A percentile compares a stretch with the other conserved stretches of the same genome.
Evolutionary conservation across 345 rosid genomes (phyloP).

Genomic region (Isatis tinctoria): DNA sequence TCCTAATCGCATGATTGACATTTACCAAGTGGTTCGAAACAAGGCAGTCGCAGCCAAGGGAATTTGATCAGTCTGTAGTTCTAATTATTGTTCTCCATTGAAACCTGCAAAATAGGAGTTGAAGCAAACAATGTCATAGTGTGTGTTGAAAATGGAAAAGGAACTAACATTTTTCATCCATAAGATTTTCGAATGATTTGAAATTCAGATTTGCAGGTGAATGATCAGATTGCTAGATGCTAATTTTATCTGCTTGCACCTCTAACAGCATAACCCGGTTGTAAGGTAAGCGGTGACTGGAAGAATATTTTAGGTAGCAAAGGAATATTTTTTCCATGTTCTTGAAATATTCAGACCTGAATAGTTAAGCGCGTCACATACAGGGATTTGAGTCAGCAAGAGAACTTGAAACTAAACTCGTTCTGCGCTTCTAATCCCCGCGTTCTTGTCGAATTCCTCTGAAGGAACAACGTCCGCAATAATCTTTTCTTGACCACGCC

Average conservation of each 20-base stretch:
- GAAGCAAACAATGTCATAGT: not conserved
- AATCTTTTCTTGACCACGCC: conserved; percentile 76
- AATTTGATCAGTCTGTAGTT: not conserved
- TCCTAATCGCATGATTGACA: conserved; percentile 9
- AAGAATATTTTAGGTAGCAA: not conserved
- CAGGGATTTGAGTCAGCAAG: not conserved
- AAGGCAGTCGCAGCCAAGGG: not conserved
- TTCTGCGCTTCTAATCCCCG: conserved; percentile 51
- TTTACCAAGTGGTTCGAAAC: conserved; percentile 1
- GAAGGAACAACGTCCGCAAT: conserved; percentile 62
- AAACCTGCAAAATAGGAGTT: conserved; percentile 16
- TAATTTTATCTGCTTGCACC: not conserved
- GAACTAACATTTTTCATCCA: too few species aligned
- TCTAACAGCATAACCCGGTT: not conserved
- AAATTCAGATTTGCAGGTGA: not conserved
- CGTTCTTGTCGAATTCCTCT: conserved; percentile 66
- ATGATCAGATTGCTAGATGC: not conserved
- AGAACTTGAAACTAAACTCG: conserved; percentile 31
- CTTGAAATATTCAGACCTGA: not conserved
- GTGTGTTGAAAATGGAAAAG: not conserved
- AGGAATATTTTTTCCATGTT: not conserved
- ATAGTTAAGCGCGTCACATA: conserved; percentile 22
- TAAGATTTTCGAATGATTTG: not conserved
- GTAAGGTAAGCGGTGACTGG: not conserved
- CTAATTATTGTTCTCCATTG: conserved; percentile 8